Percentiles rank a stretch among this genome's conserved stretches.
These are phyloP conservation scores for Inga laurina DNA, from an alignment of 306 rosid species.

Conservation along the genomic window DNA sequence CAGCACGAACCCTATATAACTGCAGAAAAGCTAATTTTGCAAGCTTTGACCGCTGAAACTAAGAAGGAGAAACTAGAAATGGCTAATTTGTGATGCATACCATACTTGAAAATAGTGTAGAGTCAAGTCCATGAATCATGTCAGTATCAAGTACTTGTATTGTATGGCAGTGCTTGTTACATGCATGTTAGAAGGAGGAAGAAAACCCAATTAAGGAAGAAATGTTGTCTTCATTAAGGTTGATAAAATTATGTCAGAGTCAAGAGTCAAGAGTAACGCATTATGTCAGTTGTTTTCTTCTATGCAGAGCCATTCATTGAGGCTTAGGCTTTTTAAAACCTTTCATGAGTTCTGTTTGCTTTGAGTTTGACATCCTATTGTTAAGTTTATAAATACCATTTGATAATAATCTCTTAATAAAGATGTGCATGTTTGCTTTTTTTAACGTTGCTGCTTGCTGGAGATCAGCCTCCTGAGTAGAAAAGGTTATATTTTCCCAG, in stretches of 20 bases:
- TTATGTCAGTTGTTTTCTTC: conserved; percentile 2
- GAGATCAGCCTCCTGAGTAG: background rate
- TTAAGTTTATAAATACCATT: background rate
- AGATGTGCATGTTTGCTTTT: background rate
- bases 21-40: background rate
- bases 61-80: background rate
- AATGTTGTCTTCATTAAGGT: background rate
- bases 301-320: background rate
- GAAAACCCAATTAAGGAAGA: background rate
- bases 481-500: background rate
- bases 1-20: background rate
- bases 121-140: background rate
- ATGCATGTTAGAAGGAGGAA: background rate
- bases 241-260: background rate
- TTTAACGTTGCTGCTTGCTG: background rate
- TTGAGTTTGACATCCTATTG: background rate
- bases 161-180: background rate
- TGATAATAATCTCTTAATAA: background rate
- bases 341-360: background rate
- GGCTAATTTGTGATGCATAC: background rate
- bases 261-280: background rate
- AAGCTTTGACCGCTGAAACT: background rate
- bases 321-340: too few relatives aligned
- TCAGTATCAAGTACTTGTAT: background rate
- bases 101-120: background rate